A percentile compares a stretch with the other conserved stretches of the same genome.
phyloP scores from a whole-genome alignment of 2,329 filamentous ascomycete species.

The Teratosphaeriaceae sp. region DNA sequence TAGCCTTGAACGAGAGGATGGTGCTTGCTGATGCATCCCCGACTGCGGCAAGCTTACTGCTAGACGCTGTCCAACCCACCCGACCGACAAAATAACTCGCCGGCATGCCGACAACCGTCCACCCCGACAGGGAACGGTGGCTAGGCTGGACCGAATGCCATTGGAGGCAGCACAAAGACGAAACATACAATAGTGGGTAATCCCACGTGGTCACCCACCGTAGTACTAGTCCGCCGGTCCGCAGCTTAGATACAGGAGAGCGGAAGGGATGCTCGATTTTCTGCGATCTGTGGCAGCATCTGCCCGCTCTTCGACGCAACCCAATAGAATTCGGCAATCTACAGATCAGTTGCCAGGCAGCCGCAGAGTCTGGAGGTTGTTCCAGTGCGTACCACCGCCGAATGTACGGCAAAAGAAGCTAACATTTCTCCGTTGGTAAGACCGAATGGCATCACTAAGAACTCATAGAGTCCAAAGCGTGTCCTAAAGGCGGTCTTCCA shows the following conservation, averaged over 20 bases:
- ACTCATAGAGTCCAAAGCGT: no score
- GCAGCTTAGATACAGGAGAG: slow-evolving; percentile 7
- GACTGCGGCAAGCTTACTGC: neutral
- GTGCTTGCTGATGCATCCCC: neutral
- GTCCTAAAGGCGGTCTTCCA: no score
- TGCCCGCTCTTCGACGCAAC: neutral
- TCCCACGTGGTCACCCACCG: slow-evolving; percentile 10
- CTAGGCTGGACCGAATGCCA: neutral
- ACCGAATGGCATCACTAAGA: no score
- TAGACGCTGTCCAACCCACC: neutral
- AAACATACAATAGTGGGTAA: slow-evolving; percentile 9
- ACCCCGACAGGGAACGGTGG: neutral
- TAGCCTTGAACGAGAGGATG: no score
- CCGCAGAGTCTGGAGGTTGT: neutral
- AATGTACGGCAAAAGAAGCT: neutral
- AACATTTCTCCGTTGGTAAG: neutral
- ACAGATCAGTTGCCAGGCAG: neutral
- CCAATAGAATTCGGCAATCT: neutral
- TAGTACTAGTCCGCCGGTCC: slow-evolving; percentile 7
- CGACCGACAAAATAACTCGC: neutral
- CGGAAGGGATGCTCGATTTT: slow-evolving; percentile 8
- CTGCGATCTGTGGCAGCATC: slow-evolving; percentile 4
- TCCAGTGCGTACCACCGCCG: neutral
- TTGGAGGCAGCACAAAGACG: neutral
- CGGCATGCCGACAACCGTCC: neutral